Evolutionary conservation across 1,284 basidiomycete species (phyloP), one percentile per base, ranked within the genome.

Genomic region (Porodaedalea pini): DNA sequence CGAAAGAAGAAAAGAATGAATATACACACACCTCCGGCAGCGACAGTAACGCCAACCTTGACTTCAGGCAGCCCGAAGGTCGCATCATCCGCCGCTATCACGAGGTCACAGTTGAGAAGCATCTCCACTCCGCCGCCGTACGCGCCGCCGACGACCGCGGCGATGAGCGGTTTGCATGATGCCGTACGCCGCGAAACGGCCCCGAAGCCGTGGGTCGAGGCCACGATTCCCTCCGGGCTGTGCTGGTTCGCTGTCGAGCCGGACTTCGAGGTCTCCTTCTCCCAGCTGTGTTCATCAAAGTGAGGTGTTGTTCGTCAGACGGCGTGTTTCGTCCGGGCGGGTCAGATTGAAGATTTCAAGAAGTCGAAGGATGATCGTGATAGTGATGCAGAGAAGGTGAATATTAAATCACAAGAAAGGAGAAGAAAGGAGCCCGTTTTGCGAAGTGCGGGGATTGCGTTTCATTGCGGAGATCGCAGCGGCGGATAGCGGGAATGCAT

Each of bases 71-170:
- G 76, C 2, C 81, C 88, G 60, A 95, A 87, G 57, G 79, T 81
- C 4, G 88, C 85, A 10, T 84, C 78, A 44, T 85, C 76, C 56
- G 77, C 80, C 1, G 90, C 86, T n/a, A 95, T 73, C 31, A 93
- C 88, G 25, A 94, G 68, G 67, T 94, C 92, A 63, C 89, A 92
- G 62, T 94, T 94, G 7, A 93, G 68, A 0, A 91, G 63, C 51
- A 92, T 81, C 68, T 94, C 92, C 41, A 83, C 77, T 1, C 90
- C 92, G 3, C 92, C 92, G 11, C 92, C 92, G 62, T 86, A 87
- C 2, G 88, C 85, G 29, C 84, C 78, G 11, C 92, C 92, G 63
- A 88, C 85, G 1, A 94, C 86, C 2, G 92, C 91, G 17, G 90
- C 89, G 51, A 94, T 88, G 61, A 92, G 81, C 6, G 90, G 90